Percentiles rank a stretch among this genome's conserved stretches.
Evolutionary conservation across 768 basidiomycete species (phyloP).

Genomic region (Hygrophorus pudorinus): DNA sequence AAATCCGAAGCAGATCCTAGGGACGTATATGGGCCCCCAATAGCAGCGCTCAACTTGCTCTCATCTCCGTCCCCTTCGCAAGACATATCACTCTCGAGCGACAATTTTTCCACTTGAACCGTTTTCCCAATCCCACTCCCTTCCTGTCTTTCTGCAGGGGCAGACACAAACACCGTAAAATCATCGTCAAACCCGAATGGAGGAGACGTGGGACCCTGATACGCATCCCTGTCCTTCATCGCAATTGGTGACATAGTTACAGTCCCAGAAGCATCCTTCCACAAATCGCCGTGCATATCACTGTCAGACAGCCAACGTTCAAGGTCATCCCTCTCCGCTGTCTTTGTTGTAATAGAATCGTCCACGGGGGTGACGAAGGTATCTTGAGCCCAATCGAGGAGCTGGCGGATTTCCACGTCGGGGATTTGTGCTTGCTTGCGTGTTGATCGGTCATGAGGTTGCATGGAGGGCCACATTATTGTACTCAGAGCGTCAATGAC

Average conservation of each 20-base stretch:
- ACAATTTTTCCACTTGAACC: too few relatives aligned
- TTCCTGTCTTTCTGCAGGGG: slow-evolving; percentile 23
- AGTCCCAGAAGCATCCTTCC: slow-evolving; percentile 18
- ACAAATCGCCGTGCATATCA: slow-evolving; percentile 24
- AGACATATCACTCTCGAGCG: slow-evolving; percentile 5
- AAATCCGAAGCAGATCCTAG: slow-evolving; percentile 54
- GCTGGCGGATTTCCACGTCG: slow-evolving; percentile 20
- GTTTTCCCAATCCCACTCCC: slow-evolving; percentile 6
- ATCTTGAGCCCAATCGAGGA: slow-evolving; percentile 31
- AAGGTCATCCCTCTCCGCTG: slow-evolving; percentile 47
- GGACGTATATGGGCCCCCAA: slow-evolving; percentile 41
- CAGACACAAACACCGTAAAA: slow-evolving; percentile 67
- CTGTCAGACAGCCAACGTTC: slow-evolving; percentile 42
- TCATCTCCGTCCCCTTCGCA: slow-evolving; percentile 13
- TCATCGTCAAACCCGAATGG: slow-evolving; percentile 61
- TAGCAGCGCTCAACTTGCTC: slow-evolving; percentile 13
- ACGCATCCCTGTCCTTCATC: too few relatives aligned
- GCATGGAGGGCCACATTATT: slow-evolving; percentile 83
- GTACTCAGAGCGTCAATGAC: slow-evolving; percentile 75
- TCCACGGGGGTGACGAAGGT: slow-evolving; percentile 7
- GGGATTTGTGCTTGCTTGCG: not conserved
- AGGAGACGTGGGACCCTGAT: slow-evolving; percentile 5
- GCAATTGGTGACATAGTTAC: not conserved
- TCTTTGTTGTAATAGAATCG: slow-evolving; percentile 19
- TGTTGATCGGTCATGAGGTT: slow-evolving; percentile 22